Evolutionary conservation across 805 yeast genomes (phyloP).

Genomic region (Hanseniaspora mollemarum): DNA sequence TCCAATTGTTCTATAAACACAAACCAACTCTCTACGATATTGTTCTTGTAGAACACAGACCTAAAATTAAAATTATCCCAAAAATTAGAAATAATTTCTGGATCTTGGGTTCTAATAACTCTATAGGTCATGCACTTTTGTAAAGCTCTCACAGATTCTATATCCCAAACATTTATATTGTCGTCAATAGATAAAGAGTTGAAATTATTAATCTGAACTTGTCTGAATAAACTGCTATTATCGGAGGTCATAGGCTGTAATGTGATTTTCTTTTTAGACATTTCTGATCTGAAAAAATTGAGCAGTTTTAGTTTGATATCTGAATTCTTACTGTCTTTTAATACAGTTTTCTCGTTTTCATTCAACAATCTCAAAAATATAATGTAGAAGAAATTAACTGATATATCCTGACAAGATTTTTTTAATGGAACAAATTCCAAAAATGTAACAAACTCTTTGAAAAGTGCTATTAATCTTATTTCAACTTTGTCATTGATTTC

Average conservation of each 20-base stretch:
- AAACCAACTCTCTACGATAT: conserved; percentile 10
- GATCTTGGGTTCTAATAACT: conserved; percentile 8
- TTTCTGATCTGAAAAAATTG: neutral
- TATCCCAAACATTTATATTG: neutral
- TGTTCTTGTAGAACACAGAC: conserved; percentile 9
- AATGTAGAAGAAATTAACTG: conserved; percentile 12
- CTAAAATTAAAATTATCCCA: conserved; percentile 14
- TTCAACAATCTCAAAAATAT: conserved; percentile 11
- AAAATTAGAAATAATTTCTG: conserved; percentile 8
- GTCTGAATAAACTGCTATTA: neutral
- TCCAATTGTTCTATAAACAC: conserved; percentile 13
- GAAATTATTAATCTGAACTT: neutral
- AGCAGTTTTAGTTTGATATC: neutral
- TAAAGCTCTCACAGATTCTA: conserved; percentile 9
- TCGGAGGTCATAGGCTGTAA: neutral
- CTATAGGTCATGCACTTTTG: conserved; percentile 14
- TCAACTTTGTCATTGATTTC: conserved; percentile 3
- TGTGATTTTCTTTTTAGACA: neutral
- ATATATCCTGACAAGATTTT: conserved; percentile 1
- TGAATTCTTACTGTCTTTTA: neutral
- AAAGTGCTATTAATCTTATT: conserved; percentile 2
- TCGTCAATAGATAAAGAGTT: conserved; percentile 1
- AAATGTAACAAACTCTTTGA: neutral
- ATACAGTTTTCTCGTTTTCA: neutral
- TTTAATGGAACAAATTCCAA: conserved; percentile 6